Conservation (phyloP, 176 grass and related monocot genomes). For the Alloteropsis semialata region DNA sequence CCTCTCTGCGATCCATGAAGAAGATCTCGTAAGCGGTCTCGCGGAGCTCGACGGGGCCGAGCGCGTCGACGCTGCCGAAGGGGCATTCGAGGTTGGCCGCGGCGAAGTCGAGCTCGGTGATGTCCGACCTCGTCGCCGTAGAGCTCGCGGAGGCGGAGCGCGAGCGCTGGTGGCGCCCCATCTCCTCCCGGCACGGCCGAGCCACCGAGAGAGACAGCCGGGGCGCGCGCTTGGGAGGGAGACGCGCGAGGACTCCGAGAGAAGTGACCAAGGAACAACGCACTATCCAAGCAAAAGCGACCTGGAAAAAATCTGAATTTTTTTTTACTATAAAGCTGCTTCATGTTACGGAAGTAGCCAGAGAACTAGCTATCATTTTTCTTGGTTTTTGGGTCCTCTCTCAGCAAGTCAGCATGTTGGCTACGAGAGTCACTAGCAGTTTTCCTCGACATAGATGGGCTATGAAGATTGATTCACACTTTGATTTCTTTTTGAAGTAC, state of each 20-base stretch:
- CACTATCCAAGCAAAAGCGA: too few relatives aligned
- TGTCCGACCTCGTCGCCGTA: conserved; percentile 18
- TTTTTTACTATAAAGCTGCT: too few relatives aligned
- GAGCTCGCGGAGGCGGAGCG: conserved; percentile 37
- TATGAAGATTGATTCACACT: neutral
- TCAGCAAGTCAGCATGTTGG: too few relatives aligned
- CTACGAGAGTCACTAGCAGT: too few relatives aligned
- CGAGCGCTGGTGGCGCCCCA: conserved; percentile 47
- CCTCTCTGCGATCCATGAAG: too few relatives aligned
- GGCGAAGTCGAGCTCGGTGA: conserved; percentile 32
- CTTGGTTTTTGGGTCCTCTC: neutral
- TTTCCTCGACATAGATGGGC: neutral
- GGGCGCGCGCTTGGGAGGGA: neutral
- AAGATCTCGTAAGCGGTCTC: conserved; percentile 66
- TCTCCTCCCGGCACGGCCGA: conserved; percentile 24
- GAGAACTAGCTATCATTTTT: neutral
- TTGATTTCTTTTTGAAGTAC: neutral
- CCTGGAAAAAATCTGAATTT: too few relatives aligned
- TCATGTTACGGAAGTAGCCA: too few relatives aligned
- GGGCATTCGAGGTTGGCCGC: conserved; percentile 41
- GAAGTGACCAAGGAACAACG: neutral
- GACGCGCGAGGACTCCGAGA: neutral
- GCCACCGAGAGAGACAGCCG: neutral
- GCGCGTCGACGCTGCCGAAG: conserved; percentile 53
- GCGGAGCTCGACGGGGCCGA: conserved; percentile 49